Evolutionary conservation across 371 early-diverging fungal genomes (phyloP), one percentile per base, ranked within the genome.

Genomic region (Lichtheimia hyalospora): DNA sequence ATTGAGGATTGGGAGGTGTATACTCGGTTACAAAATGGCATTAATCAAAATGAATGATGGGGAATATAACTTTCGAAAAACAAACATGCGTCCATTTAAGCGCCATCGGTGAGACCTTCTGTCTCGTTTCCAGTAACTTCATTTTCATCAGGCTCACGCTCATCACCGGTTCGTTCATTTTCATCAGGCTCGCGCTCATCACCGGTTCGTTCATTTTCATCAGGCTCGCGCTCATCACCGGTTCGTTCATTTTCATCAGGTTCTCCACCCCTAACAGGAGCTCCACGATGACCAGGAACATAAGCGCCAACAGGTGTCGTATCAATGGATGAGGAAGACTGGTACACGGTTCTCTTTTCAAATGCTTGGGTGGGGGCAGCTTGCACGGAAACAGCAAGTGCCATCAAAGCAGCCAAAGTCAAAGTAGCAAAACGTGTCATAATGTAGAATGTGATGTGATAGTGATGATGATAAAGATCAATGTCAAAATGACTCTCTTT

Each of bases 361-460:
- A 16, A 0, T 46, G 2, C 46, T 5, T 16, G n/a, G 2, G 15
- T 8, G n/a, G 46, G 46, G 16, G 46, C 46, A 18, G 46, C 46
- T 46, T 46, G 46, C n/a, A 46, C 21, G 46, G 46, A 46, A 21
- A 46, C 21, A 21, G 46, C 46, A 21, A 46, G 21, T 46, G 46
- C 46, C 46, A 46, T 18, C 46, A 46, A 46, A 46, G 46, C 46
- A 8, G 46, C 46, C n/a, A 46, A 18, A 46, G 46, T 46, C 46
- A 46, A 46, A n/a, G 46, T 46, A 21, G 16, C 21, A 14, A 46
- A 46, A 16, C 46, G 46, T 4, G 46, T 21, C 46, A 46, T 46
- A 16, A 12, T 46, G 6, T n/a, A 34, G 10, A 34, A 34, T 34
- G 6, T 6, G 10, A 34, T 34, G 34, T 34, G 7, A 8, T 34